These are phyloP conservation scores for Pisolithus tinctorius DNA, from an alignment of 768 basidiomycete species.

Conservation along the genomic window DNA sequence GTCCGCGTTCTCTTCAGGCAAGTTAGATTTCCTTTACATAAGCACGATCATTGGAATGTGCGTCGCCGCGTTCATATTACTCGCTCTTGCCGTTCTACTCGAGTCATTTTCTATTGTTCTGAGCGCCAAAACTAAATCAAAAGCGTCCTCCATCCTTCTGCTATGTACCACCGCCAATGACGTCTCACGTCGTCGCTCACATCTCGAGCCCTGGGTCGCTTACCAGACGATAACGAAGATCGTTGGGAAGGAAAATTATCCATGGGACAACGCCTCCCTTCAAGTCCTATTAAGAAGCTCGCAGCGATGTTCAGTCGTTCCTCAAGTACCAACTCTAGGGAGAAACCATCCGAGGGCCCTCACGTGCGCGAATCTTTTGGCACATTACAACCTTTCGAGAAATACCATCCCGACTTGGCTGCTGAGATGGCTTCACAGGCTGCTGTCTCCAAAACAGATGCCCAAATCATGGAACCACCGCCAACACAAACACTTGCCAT, in stretches of 20 bases:
- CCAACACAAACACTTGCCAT: constrained; percentile 37
- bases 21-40: constrained; percentile 24
- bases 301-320: constrained; percentile 57
- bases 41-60: constrained; percentile 58
- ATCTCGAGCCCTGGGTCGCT: constrained; percentile 47
- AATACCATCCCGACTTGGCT: constrained; percentile 52
- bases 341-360: no score
- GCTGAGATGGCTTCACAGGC: constrained; percentile 41
- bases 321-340: constrained; percentile 49
- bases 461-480: constrained; percentile 12
- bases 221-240: constrained; percentile 38
- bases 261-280: constrained; percentile 36
- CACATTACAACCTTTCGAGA: constrained; percentile 41
- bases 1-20: constrained; percentile 11
- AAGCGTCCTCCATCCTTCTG: constrained; percentile 19
- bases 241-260: constrained; percentile 36
- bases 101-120: no score
- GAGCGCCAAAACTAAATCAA: constrained; percentile 23
- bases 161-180: constrained; percentile 37
- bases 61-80: constrained; percentile 49
- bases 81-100: constrained; percentile 43
- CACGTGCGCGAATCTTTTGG: constrained; percentile 21
- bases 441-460: constrained; percentile 16
- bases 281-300: constrained; percentile 51
- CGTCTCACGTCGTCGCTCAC: constrained; percentile 36